Base-by-base conservation (phyloP, 169 alveolate species). In the Plasmodium sp. region DNA sequence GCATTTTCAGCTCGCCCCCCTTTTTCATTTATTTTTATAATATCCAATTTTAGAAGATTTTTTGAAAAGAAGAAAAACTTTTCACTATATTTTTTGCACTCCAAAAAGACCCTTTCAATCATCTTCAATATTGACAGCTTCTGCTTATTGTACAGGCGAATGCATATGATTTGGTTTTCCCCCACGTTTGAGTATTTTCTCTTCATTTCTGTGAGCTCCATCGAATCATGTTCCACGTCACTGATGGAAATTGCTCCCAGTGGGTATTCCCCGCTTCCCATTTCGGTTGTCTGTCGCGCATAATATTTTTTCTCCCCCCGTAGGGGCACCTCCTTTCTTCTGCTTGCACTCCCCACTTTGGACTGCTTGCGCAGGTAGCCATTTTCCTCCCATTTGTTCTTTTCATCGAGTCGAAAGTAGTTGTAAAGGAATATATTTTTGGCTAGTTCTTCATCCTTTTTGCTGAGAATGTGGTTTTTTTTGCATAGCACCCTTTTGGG, bases 51-150 rank as follows among this genome's bases (percentile, higher is more conserved):
- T 39, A 45, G 34, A 7, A 90, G 83, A 90, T 74, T 79, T 81
- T 90, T 90, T 14, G 94, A 90, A 43, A 90, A 90, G 48, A 90
- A 41, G 12, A 90, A 81, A 81, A 90, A 90, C 34, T 90, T 90
- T 45, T 90, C 94, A 74, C 82, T 90, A 90, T 67, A 81, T 90
- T 90, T 90, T 90, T 90, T 90, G 74, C 94, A 90, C 39, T 90
- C 94, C 83, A 90, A 79, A 81, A 90, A 74, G 31, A 67, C 94
- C 36, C 82, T 90, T 81, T 90, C 91, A 36, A 90, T 81, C 36
- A 39, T 14, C 73, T 90, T 90, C 5, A 62, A n/a, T 34, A 43
- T n/a, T 27, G 94, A 81, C 27, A 81, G 36, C 36, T n/a, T 71
- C 6, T 62, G 48, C 3, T 71, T 45, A 16, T 18, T 90, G 77